Evolutionary conservation across 768 basidiomycete genomes (phyloP), one percentile per base, ranked within the genome.

Genomic region (Lactarius psammicola): DNA sequence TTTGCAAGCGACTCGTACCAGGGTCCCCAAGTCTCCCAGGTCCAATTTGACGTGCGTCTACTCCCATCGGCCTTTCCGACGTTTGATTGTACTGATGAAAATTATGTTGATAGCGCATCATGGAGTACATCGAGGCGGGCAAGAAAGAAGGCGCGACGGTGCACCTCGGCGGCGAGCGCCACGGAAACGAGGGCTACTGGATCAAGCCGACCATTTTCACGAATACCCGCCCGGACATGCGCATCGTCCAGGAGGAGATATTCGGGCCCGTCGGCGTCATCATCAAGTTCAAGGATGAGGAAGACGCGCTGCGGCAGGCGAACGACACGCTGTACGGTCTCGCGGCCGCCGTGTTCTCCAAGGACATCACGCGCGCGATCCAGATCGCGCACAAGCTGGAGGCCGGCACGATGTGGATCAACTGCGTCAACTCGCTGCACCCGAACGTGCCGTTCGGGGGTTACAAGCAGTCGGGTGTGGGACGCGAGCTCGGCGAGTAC

Each of bases 241-340:
- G 78, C 72, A 86, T 87, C 71, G 81, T 85, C 31, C 74, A 74
- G 63, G 83, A 84, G 70, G 80, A 87, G 76, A 86, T 87, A 72
- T 86, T 87, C 71, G 86, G 87, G n/a, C 87, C 87, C n/a, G 86
- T 88, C 63, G 81, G 82, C 61, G 88, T 85, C 60, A 75, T 92
- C 33, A 79, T 85, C 76, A 86, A 84, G 73, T 92, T 92, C 77
- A 80, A 84, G 68, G 71, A 76, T 59, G 85, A 85, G 67, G 81
- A 84, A 69, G 85, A 90, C 64, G 87, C 86, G 44, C 76, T 92
- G 70, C 76, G 75, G 56, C 82, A 85, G 72, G 96, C 94, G 31
- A 99, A 99, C 76, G 88, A 96, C 74, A 89, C 91, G 0, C 72
- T 79, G 58, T 96, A 95, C 75, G 95, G 95, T 64, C 85, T 97